Percentiles rank a stretch among this genome's conserved stretches.
These are phyloP conservation scores for Fistulinella prunicolor DNA, from an alignment of 768 basidiomycete species.

Conservation along the genomic window DNA sequence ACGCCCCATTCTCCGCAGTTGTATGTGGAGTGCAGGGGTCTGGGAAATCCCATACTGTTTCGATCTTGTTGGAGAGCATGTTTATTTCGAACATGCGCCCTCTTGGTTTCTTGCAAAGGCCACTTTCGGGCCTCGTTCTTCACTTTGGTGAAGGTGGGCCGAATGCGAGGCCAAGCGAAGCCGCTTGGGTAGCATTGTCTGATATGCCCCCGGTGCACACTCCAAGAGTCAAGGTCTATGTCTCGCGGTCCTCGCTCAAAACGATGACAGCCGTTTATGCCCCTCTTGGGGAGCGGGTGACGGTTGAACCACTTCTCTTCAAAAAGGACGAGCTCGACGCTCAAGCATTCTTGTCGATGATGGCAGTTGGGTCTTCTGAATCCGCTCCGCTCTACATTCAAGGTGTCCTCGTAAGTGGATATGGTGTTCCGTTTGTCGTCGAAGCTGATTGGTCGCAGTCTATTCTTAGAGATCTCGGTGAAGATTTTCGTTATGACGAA, in stretches of 20 bases:
- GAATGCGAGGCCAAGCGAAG: conserved; percentile 57
- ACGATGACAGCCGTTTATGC: conserved; percentile 59
- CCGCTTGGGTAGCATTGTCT: conserved; percentile 54
- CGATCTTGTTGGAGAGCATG: conserved; percentile 68
- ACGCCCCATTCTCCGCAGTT: conserved; percentile 71
- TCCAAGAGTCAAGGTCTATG: conserved; percentile 47
- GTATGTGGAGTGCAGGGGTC: conserved; percentile 77
- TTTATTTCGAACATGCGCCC: conserved; percentile 49
- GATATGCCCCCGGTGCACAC: conserved; percentile 31
- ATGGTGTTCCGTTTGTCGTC: background rate
- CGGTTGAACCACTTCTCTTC: conserved; percentile 54
- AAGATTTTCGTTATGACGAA: conserved; percentile 48
- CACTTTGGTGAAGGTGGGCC: conserved; percentile 70
- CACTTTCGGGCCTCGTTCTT: conserved; percentile 62
- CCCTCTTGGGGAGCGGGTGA: conserved; percentile 46
- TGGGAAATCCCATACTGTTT: conserved; percentile 71
- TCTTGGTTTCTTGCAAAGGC: conserved; percentile 50
- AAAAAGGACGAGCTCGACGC: conserved; percentile 63
- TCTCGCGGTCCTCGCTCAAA: conserved; percentile 57
- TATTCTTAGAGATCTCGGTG: conserved; percentile 63
- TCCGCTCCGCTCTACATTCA: conserved; percentile 69
- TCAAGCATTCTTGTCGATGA: conserved; percentile 68
- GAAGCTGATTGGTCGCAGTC: conserved; percentile 33
- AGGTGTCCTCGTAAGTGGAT: conserved; percentile 52
- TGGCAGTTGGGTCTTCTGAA: conserved; percentile 64